Evolutionary conservation across 176 grass and related monocot genomes (phyloP).

Genomic region (Elaeis guineensis): DNA sequence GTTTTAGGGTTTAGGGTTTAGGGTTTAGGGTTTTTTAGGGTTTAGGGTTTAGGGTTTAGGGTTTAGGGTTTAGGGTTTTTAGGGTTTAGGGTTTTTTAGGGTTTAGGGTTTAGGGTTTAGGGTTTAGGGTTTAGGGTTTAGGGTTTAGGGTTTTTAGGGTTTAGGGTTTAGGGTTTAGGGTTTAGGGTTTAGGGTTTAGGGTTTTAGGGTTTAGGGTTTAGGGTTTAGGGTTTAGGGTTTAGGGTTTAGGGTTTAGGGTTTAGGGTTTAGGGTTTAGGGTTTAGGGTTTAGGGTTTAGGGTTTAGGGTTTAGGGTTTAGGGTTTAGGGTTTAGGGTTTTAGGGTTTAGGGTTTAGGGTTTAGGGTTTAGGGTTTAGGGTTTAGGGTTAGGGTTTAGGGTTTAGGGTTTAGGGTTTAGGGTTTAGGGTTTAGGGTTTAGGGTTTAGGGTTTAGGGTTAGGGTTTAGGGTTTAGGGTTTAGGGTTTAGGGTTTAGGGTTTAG

Average conservation of each 20-base stretch:
- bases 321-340: slow-evolving; percentile 16
- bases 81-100: no score
- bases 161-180: slow-evolving; percentile 15
- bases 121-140: slow-evolving; percentile 16
- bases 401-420: slow-evolving; percentile 15
- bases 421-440: slow-evolving; percentile 15
- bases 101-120: slow-evolving; percentile 9
- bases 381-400: slow-evolving; percentile 15
- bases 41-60: no score
- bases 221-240: slow-evolving; percentile 2
- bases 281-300: slow-evolving; percentile 15
- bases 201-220: slow-evolving; percentile 3
- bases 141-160: slow-evolving; percentile 15
- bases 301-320: slow-evolving; percentile 16
- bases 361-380: slow-evolving; percentile 15
- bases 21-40: no score
- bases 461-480: slow-evolving; percentile 16
- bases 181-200: slow-evolving; percentile 16
- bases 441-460: slow-evolving; percentile 15
- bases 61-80: no score
- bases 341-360: slow-evolving; percentile 15
- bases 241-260: slow-evolving; percentile 2
- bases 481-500: slow-evolving; percentile 16
- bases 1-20: slow-evolving; percentile 2
- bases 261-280: slow-evolving; percentile 1